Evolutionary conservation across 768 basidiomycete species (phyloP).

Genomic region (Russula lepida): DNA sequence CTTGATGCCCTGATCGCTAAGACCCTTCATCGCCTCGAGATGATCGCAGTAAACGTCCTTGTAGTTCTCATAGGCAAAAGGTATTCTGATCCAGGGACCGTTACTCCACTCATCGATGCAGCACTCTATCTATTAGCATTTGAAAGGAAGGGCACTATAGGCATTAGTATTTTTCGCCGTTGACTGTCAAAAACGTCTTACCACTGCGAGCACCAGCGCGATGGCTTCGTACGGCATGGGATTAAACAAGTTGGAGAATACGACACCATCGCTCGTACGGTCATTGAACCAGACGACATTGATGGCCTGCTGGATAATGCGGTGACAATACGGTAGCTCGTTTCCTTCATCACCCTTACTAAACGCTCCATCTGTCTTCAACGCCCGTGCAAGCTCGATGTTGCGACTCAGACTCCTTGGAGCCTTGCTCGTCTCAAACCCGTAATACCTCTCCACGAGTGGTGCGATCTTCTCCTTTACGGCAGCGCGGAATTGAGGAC

Average conservation of each 20-base stretch:
- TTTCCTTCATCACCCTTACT: neutral
- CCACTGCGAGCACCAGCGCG: conserved; percentile 10
- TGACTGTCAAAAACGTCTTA: neutral
- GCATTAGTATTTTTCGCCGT: too few relatives aligned
- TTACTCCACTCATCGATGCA: conserved; percentile 13
- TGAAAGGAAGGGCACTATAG: neutral
- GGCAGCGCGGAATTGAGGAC: neutral
- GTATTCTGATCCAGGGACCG: conserved; percentile 4
- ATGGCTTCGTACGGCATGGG: conserved; percentile 17
- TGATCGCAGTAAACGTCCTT: conserved; percentile 4
- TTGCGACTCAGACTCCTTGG: conserved; percentile 3
- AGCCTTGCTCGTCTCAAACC: conserved; percentile 11
- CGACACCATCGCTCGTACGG: conserved; percentile 10
- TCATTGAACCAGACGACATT: conserved; percentile 14
- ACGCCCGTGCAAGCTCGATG: neutral
- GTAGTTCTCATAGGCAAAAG: conserved; percentile 12
- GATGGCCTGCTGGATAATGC: conserved; percentile 10
- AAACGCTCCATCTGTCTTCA: conserved; percentile 9
- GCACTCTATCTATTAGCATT: conserved; percentile 6
- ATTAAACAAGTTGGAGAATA: conserved; percentile 5
- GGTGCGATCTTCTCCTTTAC: conserved; percentile 9
- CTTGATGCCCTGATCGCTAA: conserved; percentile 2
- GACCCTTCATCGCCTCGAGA: neutral
- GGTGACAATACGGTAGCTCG: conserved; percentile 8
- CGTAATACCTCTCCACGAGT: conserved; percentile 11